Evolutionary conservation across 495 filamentous ascomycete genomes (phyloP).

Genomic region (Hypoxylon cercidicola): DNA sequence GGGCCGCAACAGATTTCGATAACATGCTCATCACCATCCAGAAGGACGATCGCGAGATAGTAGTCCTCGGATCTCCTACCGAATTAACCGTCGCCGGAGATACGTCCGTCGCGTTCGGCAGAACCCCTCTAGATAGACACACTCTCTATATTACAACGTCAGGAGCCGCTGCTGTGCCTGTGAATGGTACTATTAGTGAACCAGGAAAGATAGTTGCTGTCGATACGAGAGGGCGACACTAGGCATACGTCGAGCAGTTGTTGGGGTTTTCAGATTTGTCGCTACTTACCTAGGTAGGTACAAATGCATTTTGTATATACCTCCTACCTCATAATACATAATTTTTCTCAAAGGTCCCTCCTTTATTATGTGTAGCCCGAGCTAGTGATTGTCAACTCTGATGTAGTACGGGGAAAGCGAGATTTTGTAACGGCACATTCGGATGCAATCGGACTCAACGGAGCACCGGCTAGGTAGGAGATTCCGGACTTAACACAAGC

Average conservation of each 20-base stretch:
- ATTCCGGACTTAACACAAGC: too few species aligned
- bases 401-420: too few species aligned
- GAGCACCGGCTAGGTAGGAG: too few species aligned
- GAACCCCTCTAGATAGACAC: conserved; percentile 27
- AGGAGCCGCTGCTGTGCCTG: conserved; percentile 36
- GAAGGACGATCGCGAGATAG: conserved; percentile 19
- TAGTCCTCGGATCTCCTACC: conserved; percentile 36
- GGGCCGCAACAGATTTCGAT: conserved; percentile 40
- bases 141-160: conserved; percentile 42
- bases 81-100: conserved; percentile 43
- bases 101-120: conserved; percentile 43
- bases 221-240: conserved; percentile 30
- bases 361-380: too few species aligned
- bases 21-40: conserved; percentile 37
- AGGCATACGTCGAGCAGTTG: background rate
- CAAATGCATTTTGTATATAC: background rate
- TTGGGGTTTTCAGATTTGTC: background rate
- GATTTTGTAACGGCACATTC: too few species aligned
- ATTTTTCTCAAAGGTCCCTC: too few species aligned
- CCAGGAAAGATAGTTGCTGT: conserved; percentile 48
- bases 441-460: too few species aligned
- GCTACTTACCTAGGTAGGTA: too few species aligned
- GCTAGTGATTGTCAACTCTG: too few species aligned
- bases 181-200: conserved; percentile 47
- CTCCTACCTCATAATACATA: too few species aligned